Conservation (phyloP, 2,329 filamentous ascomycete species). For the Aureobasidium sp. region DNA sequence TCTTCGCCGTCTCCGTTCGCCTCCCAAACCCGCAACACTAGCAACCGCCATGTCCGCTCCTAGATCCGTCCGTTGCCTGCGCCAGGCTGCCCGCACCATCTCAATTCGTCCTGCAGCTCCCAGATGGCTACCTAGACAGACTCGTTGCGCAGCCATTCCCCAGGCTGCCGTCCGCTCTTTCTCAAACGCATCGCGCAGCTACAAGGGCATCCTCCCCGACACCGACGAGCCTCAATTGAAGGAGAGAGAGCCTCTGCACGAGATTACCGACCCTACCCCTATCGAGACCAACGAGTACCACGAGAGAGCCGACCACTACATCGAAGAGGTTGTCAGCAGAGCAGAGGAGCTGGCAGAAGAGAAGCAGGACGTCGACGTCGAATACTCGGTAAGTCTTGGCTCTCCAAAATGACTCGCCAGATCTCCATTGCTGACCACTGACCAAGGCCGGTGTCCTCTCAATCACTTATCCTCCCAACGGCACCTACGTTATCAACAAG, state of each 20-base stretch:
- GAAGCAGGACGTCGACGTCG: constrained; percentile 72
- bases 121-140: constrained; percentile 5
- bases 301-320: constrained; percentile 66
- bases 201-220: constrained; percentile 37
- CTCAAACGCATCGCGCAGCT: constrained; percentile 15
- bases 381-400: constrained; percentile 61
- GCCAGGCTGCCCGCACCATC: constrained; percentile 21
- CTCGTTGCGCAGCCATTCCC: constrained; percentile 14
- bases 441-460: constrained; percentile 76
- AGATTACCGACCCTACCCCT: constrained; percentile 50
- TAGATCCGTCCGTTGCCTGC: constrained; percentile 22
- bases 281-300: constrained; percentile 69
- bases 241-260: constrained; percentile 30
- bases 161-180: constrained; percentile 13
- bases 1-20: not conserved
- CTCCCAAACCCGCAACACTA: not conserved
- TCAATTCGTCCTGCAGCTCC: constrained; percentile 16
- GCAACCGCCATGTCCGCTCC: constrained; percentile 23
- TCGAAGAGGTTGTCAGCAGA: constrained; percentile 52
- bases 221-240: constrained; percentile 35
- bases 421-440: constrained; percentile 12
- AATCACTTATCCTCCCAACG: constrained; percentile 59
- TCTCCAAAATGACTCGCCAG: not conserved
- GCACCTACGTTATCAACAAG: constrained; percentile 94
- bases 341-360: constrained; percentile 71